A percentile compares a stretch with the other conserved stretches of the same genome.
Evolutionary conservation across 2,329 filamentous ascomycete species (phyloP).

Genomic region (Xylariales sp.): DNA sequence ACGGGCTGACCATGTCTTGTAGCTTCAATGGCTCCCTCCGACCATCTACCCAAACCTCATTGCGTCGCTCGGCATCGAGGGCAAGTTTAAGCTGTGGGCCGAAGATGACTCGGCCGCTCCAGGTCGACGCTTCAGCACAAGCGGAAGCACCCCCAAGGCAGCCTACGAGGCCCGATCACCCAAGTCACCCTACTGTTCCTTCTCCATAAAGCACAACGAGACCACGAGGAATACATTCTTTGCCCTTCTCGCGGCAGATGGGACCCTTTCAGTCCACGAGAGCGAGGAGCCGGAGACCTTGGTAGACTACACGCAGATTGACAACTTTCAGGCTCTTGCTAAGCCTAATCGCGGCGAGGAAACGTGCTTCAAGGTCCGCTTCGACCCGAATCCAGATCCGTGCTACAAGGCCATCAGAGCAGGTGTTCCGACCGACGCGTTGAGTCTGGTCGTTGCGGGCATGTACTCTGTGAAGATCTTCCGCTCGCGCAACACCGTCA

Average conservation of each 20-base stretch:
- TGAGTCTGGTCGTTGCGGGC: slow-evolving; percentile 79
- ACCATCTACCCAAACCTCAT: slow-evolving; percentile 82
- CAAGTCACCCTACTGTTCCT: slow-evolving; percentile 68
- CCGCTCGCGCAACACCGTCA: slow-evolving; percentile 61
- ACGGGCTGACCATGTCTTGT: no score
- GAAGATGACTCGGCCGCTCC: slow-evolving; percentile 80
- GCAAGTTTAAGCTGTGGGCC: slow-evolving; percentile 86
- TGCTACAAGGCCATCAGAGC: slow-evolving; percentile 73
- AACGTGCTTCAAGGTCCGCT: slow-evolving; percentile 77
- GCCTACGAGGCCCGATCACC: slow-evolving; percentile 54
- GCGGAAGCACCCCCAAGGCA: slow-evolving; percentile 36
- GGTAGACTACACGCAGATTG: slow-evolving; percentile 68
- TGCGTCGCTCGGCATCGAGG: slow-evolving; percentile 83
- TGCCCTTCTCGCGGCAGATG: slow-evolving; percentile 78
- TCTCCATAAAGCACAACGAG: slow-evolving; percentile 80
- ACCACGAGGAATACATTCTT: slow-evolving; percentile 78
- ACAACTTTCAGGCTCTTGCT: slow-evolving; percentile 69
- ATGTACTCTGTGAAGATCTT: slow-evolving; percentile 83
- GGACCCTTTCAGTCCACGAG: slow-evolving; percentile 74
- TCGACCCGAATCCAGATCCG: slow-evolving; percentile 82
- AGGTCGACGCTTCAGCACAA: slow-evolving; percentile 76
- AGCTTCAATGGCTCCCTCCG: slow-evolving; percentile 92
- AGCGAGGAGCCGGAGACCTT: slow-evolving; percentile 81
- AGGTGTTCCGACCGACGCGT: slow-evolving; percentile 72
- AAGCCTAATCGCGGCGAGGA: slow-evolving; percentile 76